Conservation (phyloP, 1,139 yeast genomes). For the Pichia sp. region DNA sequence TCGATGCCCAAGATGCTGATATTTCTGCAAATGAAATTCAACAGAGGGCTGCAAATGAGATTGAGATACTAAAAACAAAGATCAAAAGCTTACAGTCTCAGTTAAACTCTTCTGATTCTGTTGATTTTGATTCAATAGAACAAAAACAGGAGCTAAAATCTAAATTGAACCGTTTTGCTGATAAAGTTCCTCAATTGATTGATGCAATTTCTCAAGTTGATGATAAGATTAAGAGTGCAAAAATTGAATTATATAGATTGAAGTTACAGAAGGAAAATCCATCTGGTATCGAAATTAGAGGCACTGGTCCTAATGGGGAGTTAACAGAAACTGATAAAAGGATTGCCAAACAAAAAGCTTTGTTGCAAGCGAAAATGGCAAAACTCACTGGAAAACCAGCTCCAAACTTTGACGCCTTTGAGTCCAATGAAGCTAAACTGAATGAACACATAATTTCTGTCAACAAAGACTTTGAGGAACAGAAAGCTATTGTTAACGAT, state of each 20-base stretch:
- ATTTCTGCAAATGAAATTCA: constrained; percentile 20
- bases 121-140: constrained; percentile 26
- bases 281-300: constrained; percentile 53
- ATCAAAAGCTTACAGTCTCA: constrained; percentile 48
- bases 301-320: constrained; percentile 81
- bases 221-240: constrained; percentile 58
- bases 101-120: constrained; percentile 23
- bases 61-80: constrained; percentile 56
- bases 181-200: constrained; percentile 63
- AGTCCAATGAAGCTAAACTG: constrained; percentile 49
- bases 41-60: constrained; percentile 37
- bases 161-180: constrained; percentile 51
- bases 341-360: constrained; percentile 70
- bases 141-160: constrained; percentile 38
- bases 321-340: constrained; percentile 75
- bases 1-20: constrained; percentile 61
- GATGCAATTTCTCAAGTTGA: constrained; percentile 56
- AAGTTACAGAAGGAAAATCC: constrained; percentile 59
- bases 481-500: constrained; percentile 56
- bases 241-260: constrained; percentile 53
- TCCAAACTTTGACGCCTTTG: constrained; percentile 41
- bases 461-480: constrained; percentile 47
- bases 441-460: constrained; percentile 50
- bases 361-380: constrained; percentile 79
- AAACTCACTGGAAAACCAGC: constrained; percentile 74